Evolutionary conservation across 805 yeast species (phyloP).

Genomic region (Wickerhamomyces silvicola): DNA sequence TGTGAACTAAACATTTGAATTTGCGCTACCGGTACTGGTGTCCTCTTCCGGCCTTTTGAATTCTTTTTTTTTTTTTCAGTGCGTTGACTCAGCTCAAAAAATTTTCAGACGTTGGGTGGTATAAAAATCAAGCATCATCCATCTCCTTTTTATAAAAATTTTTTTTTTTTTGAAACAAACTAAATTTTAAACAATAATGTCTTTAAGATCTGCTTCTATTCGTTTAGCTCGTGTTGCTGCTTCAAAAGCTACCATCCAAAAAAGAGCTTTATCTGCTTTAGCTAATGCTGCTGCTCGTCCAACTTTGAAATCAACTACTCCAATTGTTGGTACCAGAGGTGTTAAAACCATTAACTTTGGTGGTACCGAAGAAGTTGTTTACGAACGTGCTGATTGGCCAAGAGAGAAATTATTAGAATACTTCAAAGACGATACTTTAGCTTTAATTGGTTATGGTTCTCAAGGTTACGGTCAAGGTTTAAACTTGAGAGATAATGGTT

Average conservation of each 20-base stretch:
- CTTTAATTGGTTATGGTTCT: constrained; percentile 98
- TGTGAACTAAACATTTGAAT: no score
- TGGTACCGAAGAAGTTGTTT: constrained; percentile 90
- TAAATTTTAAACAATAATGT: constrained; percentile 16
- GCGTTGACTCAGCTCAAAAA: no score
- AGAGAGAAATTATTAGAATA: constrained; percentile 90
- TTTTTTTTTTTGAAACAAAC: no score
- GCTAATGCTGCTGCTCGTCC: constrained; percentile 48
- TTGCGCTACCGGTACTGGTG: no score
- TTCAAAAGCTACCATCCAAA: constrained; percentile 28
- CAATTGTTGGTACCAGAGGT: constrained; percentile 73
- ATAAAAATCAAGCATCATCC: no score
- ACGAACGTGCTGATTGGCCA: constrained; percentile 99
- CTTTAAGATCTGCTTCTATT: constrained; percentile 40
- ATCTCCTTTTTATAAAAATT: no score
- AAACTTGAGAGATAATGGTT: constrained; percentile 98
- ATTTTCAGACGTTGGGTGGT: no score
- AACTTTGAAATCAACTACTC: constrained; percentile 46
- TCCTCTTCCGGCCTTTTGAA: no score
- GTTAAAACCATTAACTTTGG: constrained; percentile 94
- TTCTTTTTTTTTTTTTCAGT: no score
- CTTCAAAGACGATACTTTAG: constrained; percentile 97
- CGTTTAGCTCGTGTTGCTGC: constrained; percentile 44
- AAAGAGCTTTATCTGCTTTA: constrained; percentile 59
- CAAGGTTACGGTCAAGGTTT: constrained; percentile 99